Conservation (phyloP, 2,329 filamentous ascomycete genomes). For the Dichotomopilus funicola region DNA sequence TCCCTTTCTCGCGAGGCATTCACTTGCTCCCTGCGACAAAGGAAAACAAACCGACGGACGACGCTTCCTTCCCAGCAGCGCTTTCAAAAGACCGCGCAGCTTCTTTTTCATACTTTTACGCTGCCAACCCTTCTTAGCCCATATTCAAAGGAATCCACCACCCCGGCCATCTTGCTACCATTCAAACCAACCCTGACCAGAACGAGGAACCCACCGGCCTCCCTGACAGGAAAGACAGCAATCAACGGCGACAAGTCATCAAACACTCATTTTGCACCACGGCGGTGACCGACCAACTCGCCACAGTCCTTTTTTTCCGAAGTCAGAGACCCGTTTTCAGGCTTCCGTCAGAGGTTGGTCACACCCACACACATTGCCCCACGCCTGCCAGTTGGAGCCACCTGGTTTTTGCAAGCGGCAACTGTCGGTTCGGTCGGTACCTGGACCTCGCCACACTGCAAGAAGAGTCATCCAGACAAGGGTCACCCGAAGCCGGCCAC, state of each 20-base stretch:
- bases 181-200: background rate
- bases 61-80: conserved; percentile 8
- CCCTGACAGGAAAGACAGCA: background rate
- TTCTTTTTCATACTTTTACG: conserved; percentile 5
- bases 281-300: conserved; percentile 20
- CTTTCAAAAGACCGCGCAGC: conserved; percentile 7
- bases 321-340: conserved; percentile 25
- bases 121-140: background rate
- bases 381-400: conserved; percentile 30
- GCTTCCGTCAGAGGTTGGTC: conserved; percentile 26
- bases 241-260: conserved; percentile 17
- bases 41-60: conserved; percentile 23
- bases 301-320: conserved; percentile 20
- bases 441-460: conserved; percentile 21
- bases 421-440: conserved; percentile 18
- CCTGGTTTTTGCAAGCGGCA: conserved; percentile 25
- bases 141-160: no score
- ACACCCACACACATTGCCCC: conserved; percentile 22
- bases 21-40: conserved; percentile 32
- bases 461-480: conserved; percentile 26
- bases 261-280: conserved; percentile 16
- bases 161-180: background rate
- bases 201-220: conserved; percentile 15
- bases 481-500: conserved; percentile 22
- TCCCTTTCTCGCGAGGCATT: conserved; percentile 31